Evolutionary conservation across 805 yeast genomes (phyloP).

Genomic region (Nakazawaea ishiwadae): DNA sequence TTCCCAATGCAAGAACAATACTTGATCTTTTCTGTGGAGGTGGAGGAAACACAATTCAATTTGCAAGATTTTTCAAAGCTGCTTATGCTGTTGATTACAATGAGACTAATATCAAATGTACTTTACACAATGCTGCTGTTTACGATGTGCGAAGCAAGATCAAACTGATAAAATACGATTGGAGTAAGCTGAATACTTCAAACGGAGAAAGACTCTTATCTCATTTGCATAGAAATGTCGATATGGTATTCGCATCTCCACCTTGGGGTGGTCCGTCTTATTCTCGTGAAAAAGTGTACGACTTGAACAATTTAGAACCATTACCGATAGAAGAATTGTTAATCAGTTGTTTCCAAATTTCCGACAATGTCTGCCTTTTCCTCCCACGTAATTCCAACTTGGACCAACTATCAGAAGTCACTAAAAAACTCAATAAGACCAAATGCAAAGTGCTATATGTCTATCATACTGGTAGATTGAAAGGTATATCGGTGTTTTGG

Average conservation of each 20-base stretch:
- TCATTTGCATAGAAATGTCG: conserved; percentile 27
- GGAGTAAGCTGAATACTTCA: conserved; percentile 20
- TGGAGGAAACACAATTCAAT: conserved; percentile 81
- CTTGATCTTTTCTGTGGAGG: conserved; percentile 83
- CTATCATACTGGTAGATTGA: conserved; percentile 34
- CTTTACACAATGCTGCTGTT: conserved; percentile 58
- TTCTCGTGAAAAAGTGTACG: conserved; percentile 35
- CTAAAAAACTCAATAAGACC: conserved; percentile 41
- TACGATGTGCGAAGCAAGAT: conserved; percentile 55
- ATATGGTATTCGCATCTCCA: conserved; percentile 68
- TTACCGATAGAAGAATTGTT: conserved; percentile 42
- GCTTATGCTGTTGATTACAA: conserved; percentile 64
- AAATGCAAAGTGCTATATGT: conserved; percentile 43
- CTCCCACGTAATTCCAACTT: conserved; percentile 59
- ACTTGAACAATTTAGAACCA: conserved; percentile 43
- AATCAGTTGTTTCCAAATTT: conserved; percentile 32
- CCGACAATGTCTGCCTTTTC: conserved; percentile 51
- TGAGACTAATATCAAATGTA: conserved; percentile 57
- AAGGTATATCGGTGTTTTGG: conserved; percentile 59
- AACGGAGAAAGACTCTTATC: conserved; percentile 12
- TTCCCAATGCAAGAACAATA: conserved; percentile 42
- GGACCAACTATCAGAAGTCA: conserved; percentile 43
- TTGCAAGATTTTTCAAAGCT: conserved; percentile 51
- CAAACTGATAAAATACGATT: conserved; percentile 44
- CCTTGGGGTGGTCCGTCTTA: conserved; percentile 87